Evolutionary conservation across 805 yeast species (phyloP).

Genomic region (Candida germanica): DNA sequence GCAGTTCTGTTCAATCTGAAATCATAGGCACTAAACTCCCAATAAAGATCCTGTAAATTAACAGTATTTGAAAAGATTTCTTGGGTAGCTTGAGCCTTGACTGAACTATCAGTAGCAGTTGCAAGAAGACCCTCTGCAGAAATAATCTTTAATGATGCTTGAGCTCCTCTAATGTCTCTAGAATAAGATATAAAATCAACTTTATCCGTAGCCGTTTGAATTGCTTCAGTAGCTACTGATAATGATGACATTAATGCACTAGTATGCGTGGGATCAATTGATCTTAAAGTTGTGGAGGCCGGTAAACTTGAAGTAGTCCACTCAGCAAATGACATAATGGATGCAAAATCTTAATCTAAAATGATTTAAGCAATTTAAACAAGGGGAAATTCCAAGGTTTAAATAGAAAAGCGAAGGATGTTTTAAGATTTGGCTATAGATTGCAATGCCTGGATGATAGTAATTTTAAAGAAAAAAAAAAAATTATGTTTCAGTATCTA

Average conservation of each 20-base stretch:
- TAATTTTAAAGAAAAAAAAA: too few relatives aligned
- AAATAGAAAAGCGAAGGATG: too few relatives aligned
- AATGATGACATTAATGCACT: slow-evolving; percentile 19
- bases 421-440: too few relatives aligned
- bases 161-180: slow-evolving; percentile 26
- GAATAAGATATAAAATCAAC: slow-evolving; percentile 19
- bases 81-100: slow-evolving; percentile 26
- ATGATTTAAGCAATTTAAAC: not conserved
- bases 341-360: too few relatives aligned
- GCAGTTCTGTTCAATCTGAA: slow-evolving; percentile 23
- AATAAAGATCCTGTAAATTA: slow-evolving; percentile 24
- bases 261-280: slow-evolving; percentile 14
- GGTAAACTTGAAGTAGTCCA: slow-evolving; percentile 28
- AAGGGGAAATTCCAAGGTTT: not conserved
- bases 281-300: slow-evolving; percentile 25
- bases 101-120: slow-evolving; percentile 29
- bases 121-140: slow-evolving; percentile 31
- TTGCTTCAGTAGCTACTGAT: slow-evolving; percentile 14
- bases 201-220: slow-evolving; percentile 10
- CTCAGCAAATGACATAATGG: slow-evolving; percentile 1
- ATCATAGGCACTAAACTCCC: slow-evolving; percentile 33
- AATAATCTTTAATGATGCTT: slow-evolving; percentile 31
- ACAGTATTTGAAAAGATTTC: slow-evolving; percentile 28
- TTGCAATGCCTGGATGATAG: too few relatives aligned
- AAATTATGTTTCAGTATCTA: too few relatives aligned